phyloP scores from a whole-genome alignment of 2,329 filamentous ascomycete genomes.

The Sporothrix protearum region DNA sequence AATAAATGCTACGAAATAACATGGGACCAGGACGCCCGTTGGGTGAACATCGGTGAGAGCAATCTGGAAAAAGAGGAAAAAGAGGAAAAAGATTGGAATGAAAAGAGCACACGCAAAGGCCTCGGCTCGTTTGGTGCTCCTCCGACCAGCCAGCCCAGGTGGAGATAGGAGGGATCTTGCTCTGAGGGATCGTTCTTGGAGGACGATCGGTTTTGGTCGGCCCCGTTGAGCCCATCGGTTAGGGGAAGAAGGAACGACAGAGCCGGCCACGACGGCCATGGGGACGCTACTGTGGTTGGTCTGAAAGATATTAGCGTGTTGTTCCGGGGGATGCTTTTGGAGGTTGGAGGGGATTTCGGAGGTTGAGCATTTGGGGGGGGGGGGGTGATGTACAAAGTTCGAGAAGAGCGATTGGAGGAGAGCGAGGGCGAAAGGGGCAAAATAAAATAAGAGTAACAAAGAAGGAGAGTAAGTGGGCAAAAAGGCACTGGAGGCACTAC shows the following conservation, averaged over 20 bases:
- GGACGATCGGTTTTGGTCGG: background rate
- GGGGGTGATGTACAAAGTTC: too few relatives aligned
- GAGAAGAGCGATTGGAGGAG: too few relatives aligned
- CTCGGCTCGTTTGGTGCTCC: background rate
- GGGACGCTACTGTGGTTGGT: background rate
- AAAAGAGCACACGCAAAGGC: background rate
- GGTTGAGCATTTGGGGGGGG: background rate
- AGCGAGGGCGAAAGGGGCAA: background rate
- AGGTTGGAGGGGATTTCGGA: background rate
- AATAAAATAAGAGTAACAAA: background rate
- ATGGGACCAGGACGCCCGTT: background rate
- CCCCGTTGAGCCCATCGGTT: background rate
- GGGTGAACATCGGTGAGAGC: background rate
- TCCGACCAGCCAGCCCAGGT: background rate
- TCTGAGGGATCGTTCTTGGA: background rate
- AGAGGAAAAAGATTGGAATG: background rate
- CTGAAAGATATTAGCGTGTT: background rate
- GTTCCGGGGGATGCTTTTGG: background rate
- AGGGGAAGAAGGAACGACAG: constrained; percentile 5
- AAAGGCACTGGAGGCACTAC: background rate
- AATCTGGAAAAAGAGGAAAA: background rate
- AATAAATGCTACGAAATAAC: too few relatives aligned
- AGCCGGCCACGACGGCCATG: background rate
- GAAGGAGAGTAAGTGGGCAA: background rate
- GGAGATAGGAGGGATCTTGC: background rate